Conservation (phyloP, 495 filamentous ascomycete species). For the Aspergillus sclerotiicarbonarius region DNA sequence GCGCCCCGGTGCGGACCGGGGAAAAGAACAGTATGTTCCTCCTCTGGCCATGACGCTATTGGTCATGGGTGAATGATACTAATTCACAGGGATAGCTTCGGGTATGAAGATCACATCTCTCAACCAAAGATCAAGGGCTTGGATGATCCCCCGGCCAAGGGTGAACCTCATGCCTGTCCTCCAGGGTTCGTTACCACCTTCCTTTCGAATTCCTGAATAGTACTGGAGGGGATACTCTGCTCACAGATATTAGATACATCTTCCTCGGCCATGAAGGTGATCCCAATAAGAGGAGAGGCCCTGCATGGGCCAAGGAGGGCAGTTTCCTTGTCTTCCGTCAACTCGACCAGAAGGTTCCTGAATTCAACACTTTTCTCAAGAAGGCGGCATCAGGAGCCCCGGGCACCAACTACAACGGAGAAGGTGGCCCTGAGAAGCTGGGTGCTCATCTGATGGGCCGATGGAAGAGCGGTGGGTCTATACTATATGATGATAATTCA, state of each 20-base stretch:
- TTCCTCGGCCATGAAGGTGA: not conserved
- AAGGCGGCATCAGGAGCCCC: not conserved
- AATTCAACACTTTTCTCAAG: slow-evolving; percentile 27
- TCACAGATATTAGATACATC: not conserved
- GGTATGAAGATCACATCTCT: slow-evolving; percentile 31
- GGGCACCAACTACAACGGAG: slow-evolving; percentile 1
- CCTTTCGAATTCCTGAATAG: not conserved
- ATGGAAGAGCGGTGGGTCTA: slow-evolving; percentile 34
- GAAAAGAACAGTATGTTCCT: slow-evolving; percentile 21
- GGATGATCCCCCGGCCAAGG: slow-evolving; percentile 13
- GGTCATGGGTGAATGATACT: too few relatives aligned
- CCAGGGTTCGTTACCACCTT: slow-evolving; percentile 24
- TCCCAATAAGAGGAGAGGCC: not conserved
- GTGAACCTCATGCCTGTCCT: slow-evolving; percentile 13
- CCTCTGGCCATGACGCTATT: too few relatives aligned
- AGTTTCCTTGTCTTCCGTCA: slow-evolving; percentile 40
- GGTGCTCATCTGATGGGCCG: slow-evolving; percentile 35
- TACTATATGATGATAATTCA: not conserved
- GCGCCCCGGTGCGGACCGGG: slow-evolving; percentile 5
- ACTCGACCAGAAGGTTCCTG: slow-evolving; percentile 31
- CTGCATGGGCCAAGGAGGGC: slow-evolving; percentile 35
- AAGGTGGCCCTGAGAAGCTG: slow-evolving; percentile 21
- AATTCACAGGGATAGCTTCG: slow-evolving; percentile 23
- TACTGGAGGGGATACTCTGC: not conserved
- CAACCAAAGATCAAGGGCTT: slow-evolving; percentile 31